Percentiles rank a stretch among this genome's conserved stretches.
Evolutionary conservation across 495 filamentous ascomycete species (phyloP).

Genomic region (Trichoderma gamsii): DNA sequence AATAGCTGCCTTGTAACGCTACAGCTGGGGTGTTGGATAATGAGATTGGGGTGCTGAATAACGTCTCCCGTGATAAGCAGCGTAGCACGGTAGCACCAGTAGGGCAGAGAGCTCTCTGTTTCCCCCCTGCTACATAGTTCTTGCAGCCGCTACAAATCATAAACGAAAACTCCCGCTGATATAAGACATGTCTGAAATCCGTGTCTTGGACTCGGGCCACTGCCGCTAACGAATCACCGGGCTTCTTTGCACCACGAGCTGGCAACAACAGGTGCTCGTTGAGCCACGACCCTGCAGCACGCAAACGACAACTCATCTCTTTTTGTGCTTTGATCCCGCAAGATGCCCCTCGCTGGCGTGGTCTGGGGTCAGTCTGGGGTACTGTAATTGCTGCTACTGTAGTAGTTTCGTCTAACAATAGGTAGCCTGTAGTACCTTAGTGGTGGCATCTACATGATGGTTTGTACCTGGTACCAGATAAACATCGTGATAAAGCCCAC

Average conservation of each 20-base stretch:
- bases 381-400: not conserved
- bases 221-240: not conserved
- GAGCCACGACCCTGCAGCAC: not conserved
- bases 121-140: not conserved
- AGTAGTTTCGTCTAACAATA: not conserved
- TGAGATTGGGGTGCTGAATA: too few relatives aligned
- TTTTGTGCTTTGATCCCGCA: not conserved
- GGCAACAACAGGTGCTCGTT: not conserved
- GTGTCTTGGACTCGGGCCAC: not conserved
- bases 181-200: not conserved
- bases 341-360: not conserved
- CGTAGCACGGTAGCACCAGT: not conserved
- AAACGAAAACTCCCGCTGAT: not conserved
- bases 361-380: constrained; percentile 11
- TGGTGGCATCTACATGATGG: too few relatives aligned
- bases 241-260: not conserved
- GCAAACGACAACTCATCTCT: not conserved
- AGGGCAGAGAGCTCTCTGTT: not conserved
- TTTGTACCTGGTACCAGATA: not conserved
- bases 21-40: too few relatives aligned
- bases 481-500: not conserved
- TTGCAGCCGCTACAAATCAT: not conserved
- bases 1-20: too few relatives aligned
- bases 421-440: too few relatives aligned
- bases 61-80: too few relatives aligned